phyloP scores from a whole-genome alignment of 2,329 filamentous ascomycete species.

The Akanthomyces dipterigenus region DNA sequence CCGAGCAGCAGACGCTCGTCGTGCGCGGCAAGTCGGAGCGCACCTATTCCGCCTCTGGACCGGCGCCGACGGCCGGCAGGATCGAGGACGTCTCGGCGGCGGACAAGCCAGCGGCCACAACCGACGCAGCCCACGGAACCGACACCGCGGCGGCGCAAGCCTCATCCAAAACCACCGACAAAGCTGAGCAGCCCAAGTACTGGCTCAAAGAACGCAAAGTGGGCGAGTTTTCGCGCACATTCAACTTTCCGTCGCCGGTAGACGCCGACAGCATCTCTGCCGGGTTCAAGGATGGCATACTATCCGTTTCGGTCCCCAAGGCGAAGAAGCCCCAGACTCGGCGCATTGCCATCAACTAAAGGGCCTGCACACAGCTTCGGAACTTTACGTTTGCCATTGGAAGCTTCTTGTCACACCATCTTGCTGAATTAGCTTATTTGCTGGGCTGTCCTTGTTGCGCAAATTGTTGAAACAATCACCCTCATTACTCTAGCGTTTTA shows the following conservation, averaged over 20 bases:
- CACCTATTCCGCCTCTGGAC: conserved; percentile 37
- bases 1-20: conserved; percentile 56
- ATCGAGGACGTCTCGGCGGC: conserved; percentile 30
- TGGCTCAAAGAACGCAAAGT: conserved; percentile 1
- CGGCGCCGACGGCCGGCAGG: conserved; percentile 34
- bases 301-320: conserved; percentile 54
- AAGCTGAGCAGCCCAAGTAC: neutral
- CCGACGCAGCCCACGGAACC: conserved; percentile 14
- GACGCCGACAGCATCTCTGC: conserved; percentile 50
- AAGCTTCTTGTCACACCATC: no score
- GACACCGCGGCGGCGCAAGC: neutral
- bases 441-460: no score
- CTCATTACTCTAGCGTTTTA: no score
- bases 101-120: conserved; percentile 28
- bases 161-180: neutral
- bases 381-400: no score
- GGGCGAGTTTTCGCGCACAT: conserved; percentile 52
- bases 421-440: no score
- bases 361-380: no score
- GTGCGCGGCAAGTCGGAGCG: conserved; percentile 52
- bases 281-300: conserved; percentile 51
- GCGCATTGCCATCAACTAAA: conserved; percentile 42
- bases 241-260: conserved; percentile 52
- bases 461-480: no score
- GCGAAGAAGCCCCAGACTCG: conserved; percentile 42